phyloP scores from a whole-genome alignment of 257 asterid genomes.

The Plantago ovata region DNA sequence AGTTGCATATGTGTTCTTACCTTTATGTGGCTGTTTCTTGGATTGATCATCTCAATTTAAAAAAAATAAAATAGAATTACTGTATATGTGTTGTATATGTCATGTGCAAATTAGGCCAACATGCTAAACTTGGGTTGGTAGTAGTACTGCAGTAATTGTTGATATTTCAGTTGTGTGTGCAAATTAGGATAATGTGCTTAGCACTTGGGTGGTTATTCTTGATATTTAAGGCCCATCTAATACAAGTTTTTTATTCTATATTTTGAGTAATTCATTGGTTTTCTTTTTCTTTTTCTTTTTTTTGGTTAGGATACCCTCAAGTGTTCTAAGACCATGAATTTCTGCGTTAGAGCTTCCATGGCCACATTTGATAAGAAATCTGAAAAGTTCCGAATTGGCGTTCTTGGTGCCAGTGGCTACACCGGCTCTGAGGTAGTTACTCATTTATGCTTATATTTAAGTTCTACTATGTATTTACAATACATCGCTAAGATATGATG shows the following conservation, averaged over 20 bases:
- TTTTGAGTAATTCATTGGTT: conserved; percentile 3
- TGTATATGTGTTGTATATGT: too few relatives aligned
- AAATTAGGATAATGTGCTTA: too few relatives aligned
- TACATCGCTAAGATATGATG: not conserved
- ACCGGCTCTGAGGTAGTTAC: conserved; percentile 74
- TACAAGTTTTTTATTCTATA: too few relatives aligned
- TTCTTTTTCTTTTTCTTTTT: not conserved
- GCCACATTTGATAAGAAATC: conserved; percentile 39
- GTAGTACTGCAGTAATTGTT: too few relatives aligned
- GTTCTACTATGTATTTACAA: not conserved
- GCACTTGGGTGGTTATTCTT: too few relatives aligned
- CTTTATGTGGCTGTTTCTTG: too few relatives aligned
- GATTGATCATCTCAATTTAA: too few relatives aligned
- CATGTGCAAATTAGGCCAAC: too few relatives aligned
- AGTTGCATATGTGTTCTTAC: not conserved
- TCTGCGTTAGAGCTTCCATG: conserved; percentile 46
- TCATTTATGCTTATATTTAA: conserved; percentile 16
- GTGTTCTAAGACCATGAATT: conserved; percentile 25
- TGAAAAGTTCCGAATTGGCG: conserved; percentile 58
- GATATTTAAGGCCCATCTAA: too few relatives aligned
- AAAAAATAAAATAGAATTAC: too few relatives aligned
- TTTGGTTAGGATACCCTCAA: conserved; percentile 41
- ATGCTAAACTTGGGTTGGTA: too few relatives aligned
- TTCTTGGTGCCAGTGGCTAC: conserved; percentile 90
- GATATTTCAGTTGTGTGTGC: too few relatives aligned